These are phyloP conservation scores for Ophiostoma perfectum DNA, from an alignment of 2,329 filamentous ascomycete species.

Conservation along the genomic window DNA sequence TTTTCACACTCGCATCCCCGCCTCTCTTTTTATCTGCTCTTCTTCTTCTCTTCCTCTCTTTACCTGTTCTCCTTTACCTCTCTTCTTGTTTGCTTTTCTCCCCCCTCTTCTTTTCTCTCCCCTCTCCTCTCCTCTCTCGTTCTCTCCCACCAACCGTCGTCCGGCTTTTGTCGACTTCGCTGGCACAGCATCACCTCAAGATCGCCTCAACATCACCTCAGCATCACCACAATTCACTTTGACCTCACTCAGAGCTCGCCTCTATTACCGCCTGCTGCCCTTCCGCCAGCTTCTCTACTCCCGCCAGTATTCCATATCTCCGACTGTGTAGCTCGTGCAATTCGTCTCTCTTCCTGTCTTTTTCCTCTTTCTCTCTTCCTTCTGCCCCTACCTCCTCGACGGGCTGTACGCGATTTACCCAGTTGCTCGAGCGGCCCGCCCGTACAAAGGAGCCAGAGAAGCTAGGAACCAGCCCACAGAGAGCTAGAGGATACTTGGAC, in stretches of 20 bases:
- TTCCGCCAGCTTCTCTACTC: neutral
- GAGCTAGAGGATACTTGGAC: neutral
- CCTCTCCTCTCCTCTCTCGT: neutral
- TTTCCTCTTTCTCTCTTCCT: neutral
- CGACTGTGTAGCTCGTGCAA: neutral
- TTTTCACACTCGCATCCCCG: neutral
- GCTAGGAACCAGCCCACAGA: neutral
- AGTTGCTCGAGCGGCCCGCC: conserved; percentile 1
- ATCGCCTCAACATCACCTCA: neutral
- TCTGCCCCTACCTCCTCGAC: neutral
- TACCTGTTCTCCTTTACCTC: neutral
- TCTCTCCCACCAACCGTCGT: neutral
- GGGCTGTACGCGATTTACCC: neutral
- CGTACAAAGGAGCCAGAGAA: neutral
- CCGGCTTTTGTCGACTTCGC: conserved; percentile 11
- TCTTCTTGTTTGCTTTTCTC: neutral
- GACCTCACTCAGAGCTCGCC: neutral
- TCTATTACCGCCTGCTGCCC: neutral
- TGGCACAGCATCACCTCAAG: neutral
- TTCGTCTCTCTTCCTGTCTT: neutral
- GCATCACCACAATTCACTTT: neutral
- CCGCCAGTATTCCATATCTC: neutral
- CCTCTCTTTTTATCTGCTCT: neutral
- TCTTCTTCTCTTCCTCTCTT: neutral
- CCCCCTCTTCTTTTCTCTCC: neutral